A percentile compares a stretch with the other conserved stretches of the same genome.
These are phyloP conservation scores for Russula brevipes DNA, from an alignment of 768 basidiomycete species.

Conservation along the genomic window DNA sequence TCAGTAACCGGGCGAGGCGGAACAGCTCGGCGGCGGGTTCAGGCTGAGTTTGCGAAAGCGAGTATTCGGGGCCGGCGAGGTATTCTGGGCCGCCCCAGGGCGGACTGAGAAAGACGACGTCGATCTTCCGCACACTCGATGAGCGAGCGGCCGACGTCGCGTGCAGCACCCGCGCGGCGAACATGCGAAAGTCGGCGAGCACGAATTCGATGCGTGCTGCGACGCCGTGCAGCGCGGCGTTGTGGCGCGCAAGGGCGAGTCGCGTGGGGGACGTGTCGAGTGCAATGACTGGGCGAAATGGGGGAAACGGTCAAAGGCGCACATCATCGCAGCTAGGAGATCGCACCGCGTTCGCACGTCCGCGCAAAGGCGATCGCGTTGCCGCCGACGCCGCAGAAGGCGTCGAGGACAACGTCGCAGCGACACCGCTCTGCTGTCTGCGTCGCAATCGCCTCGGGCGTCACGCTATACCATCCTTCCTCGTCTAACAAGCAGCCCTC, in stretches of 20 bases:
- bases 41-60: slow-evolving; percentile 67
- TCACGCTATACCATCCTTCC: slow-evolving; percentile 98
- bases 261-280: slow-evolving; percentile 80
- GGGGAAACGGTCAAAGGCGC: not conserved
- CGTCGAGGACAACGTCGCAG: slow-evolving; percentile 79
- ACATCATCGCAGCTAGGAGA: not conserved
- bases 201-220: slow-evolving; percentile 95
- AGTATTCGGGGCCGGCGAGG: slow-evolving; percentile 53
- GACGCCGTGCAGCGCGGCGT: slow-evolving; percentile 91
- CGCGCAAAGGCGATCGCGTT: slow-evolving; percentile 96
- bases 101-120: slow-evolving; percentile 89
- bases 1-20: slow-evolving; percentile 60
- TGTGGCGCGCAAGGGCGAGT: slow-evolving; percentile 88
- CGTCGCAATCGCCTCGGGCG: slow-evolving; percentile 85
- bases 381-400: slow-evolving; percentile 97
- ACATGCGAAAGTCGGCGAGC: slow-evolving; percentile 76
- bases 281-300: slow-evolving; percentile 70
- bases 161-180: slow-evolving; percentile 47
- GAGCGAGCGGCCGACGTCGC: not conserved
- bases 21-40: slow-evolving; percentile 83
- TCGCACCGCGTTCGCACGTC: slow-evolving; percentile 88
- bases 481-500: slow-evolving; percentile 84
- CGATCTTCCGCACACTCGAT: slow-evolving; percentile 49
- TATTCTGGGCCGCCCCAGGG: slow-evolving; percentile 93
- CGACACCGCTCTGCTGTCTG: slow-evolving; percentile 93